Conservation (phyloP, 345 rosid species). For the Iberis pinnata region DNA sequence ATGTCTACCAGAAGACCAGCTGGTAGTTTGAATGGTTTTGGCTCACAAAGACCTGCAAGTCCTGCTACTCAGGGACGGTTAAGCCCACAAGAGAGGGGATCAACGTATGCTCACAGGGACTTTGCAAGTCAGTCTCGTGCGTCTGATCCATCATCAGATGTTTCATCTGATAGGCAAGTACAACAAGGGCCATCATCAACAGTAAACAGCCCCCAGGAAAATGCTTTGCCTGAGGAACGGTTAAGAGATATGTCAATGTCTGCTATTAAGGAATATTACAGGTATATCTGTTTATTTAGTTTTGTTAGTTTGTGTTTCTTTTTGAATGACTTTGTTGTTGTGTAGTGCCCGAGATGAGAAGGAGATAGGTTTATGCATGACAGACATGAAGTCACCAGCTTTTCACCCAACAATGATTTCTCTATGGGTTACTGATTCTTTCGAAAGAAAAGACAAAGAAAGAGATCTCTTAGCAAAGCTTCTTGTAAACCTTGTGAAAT, state of each 20-base stretch:
- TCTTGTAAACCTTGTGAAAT: slow-evolving; percentile 54
- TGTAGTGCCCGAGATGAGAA: slow-evolving; percentile 84
- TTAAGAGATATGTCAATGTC: slow-evolving; percentile 51
- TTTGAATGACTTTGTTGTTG: slow-evolving; percentile 3
- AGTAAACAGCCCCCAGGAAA: slow-evolving; percentile 46
- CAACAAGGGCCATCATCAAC: slow-evolving; percentile 35
- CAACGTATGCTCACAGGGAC: slow-evolving; percentile 46
- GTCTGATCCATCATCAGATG: slow-evolving; percentile 47
- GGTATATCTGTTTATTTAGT: slow-evolving; percentile 42
- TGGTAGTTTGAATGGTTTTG: slow-evolving; percentile 54
- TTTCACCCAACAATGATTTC: slow-evolving; percentile 85
- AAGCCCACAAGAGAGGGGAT: slow-evolving; percentile 45
- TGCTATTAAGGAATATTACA: slow-evolving; percentile 87
- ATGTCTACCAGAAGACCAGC: slow-evolving; percentile 67
- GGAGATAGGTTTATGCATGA: slow-evolving; percentile 80
- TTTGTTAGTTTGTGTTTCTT: slow-evolving; percentile 14
- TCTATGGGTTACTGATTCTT: slow-evolving; percentile 87
- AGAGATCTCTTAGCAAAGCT: slow-evolving; percentile 79
- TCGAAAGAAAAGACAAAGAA: slow-evolving; percentile 88
- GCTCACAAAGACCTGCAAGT: slow-evolving; percentile 43
- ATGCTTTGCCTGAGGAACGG: slow-evolving; percentile 49
- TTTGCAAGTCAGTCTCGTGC: slow-evolving; percentile 34
- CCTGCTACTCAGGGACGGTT: slow-evolving; percentile 39
- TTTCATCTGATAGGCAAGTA: slow-evolving; percentile 40
- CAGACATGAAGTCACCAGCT: slow-evolving; percentile 65